Base-by-base conservation (phyloP, 1,139 yeast genomes). In the Pneumocystis murina region DNA sequence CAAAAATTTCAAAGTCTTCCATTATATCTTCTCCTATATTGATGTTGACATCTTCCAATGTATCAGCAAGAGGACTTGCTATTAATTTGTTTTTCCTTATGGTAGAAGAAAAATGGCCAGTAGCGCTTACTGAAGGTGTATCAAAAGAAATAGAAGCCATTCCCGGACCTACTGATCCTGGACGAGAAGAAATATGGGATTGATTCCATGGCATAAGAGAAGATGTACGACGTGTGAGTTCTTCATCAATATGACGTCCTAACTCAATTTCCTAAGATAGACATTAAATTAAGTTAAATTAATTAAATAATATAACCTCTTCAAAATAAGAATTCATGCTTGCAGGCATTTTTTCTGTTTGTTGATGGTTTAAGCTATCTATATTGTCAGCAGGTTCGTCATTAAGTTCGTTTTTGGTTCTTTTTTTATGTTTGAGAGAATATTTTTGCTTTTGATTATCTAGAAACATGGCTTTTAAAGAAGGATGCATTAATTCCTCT, bases 201-300 rank as follows among this genome's bases (percentile, higher is more conserved):
- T 38, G 41, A 40, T 58, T 58, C 60, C 60, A 58, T 30, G 60
- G 60, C 60, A 58, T 58, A 58, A 58, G 33, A 17, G 43, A 38
- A 30, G 43, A 38, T 30, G 60, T 38, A 28, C 30, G 41, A 17
- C 60, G 60, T 20, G 41, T 10, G n/a, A 58, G 60, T 24, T 38
- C 41, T 40, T 58, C 60, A 20, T 40, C 39, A 20, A 38, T 39
- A 58, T 40, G 60, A 38, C 60, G 41, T 20, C 60, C 60, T 8
- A 58, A 20, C 14, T 58, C 60, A 40, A 58, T 38, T 3, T 58
- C 60, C 60, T 58, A 38, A 20, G 24, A 58, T 14, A 28, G 4
- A 57, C 7, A 30, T 38, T 38, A 58, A 30, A 30, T 38, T 20
- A 58, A 7, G 20, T 20, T 24, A 12, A 30, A 40, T 2, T 10